phyloP scores from a whole-genome alignment of 768 basidiomycete genomes.

The Royoungia palumana region DNA sequence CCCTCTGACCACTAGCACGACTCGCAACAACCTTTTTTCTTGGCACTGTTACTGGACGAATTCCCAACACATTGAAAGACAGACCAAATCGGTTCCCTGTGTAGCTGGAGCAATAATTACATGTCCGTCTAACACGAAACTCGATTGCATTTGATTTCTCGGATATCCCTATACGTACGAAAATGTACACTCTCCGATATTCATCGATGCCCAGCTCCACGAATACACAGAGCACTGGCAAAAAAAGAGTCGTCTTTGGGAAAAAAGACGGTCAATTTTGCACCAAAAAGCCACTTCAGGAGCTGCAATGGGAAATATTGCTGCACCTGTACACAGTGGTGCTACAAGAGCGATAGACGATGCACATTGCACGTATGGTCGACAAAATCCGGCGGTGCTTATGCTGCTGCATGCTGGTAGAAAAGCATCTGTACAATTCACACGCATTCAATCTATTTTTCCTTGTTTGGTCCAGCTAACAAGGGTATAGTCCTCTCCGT shows the following conservation, averaged over 20 bases:
- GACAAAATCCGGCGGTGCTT: neutral
- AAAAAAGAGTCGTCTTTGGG: conserved; percentile 2
- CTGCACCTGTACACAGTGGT: conserved; percentile 34
- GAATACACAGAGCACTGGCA: conserved; percentile 2
- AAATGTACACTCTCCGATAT: conserved; percentile 13
- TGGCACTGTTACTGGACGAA: too few species aligned
- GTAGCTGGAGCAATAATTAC: too few species aligned
- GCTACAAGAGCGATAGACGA: conserved; percentile 5
- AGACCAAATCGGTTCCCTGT: too few species aligned
- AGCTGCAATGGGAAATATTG: conserved; percentile 25
- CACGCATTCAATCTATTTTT: neutral
- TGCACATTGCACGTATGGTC: too few species aligned
- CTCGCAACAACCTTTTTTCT: too few species aligned
- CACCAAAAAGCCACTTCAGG: conserved; percentile 34
- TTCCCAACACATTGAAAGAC: too few species aligned
- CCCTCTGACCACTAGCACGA: too few species aligned
- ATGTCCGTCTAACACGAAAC: too few species aligned
- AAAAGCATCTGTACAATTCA: neutral
- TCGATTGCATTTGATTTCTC: too few species aligned
- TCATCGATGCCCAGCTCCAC: conserved; percentile 8
- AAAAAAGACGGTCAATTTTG: conserved; percentile 16
- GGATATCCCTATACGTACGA: neutral
- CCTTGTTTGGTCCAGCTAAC: conserved; percentile 5
- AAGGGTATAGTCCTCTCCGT: neutral
- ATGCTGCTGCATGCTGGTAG: too few species aligned